These are phyloP conservation scores for Ajuga chamaepitys DNA, from an alignment of 257 asterid species.

Conservation along the genomic window DNA sequence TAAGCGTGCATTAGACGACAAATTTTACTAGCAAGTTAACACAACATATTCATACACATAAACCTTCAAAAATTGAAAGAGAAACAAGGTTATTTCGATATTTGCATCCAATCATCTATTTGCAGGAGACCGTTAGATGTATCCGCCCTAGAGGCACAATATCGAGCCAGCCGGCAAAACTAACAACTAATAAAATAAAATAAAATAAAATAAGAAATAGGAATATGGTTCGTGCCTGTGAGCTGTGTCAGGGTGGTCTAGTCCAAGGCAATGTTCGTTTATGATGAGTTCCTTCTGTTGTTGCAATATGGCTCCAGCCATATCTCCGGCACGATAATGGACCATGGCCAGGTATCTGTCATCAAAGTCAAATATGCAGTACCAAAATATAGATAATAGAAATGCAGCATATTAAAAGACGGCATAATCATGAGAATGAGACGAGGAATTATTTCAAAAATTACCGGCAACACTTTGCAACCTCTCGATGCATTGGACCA, in stretches of 20 bases:
- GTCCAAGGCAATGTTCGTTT: constrained; percentile 95
- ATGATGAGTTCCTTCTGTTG: constrained; percentile 97
- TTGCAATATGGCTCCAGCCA: constrained; percentile 94
- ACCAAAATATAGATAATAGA: too few species aligned
- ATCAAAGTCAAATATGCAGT: too few species aligned
- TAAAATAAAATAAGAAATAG: constrained; percentile 1
- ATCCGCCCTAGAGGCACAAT: too few species aligned
- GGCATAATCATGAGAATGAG: background rate
- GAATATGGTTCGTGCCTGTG: constrained; percentile 53
- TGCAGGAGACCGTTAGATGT: too few species aligned
- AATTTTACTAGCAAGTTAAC: too few species aligned
- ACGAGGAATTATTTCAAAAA: background rate
- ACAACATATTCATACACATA: too few species aligned
- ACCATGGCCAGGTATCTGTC: constrained; percentile 95
- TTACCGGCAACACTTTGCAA: constrained; percentile 98
- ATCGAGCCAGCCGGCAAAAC: too few species aligned
- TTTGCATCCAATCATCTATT: too few species aligned
- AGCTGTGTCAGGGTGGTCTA: constrained; percentile 98
- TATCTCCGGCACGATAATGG: constrained; percentile 96
- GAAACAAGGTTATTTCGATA: too few species aligned
- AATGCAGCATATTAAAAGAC: background rate
- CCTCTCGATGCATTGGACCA: constrained; percentile 99
- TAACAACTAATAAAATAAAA: too few species aligned
- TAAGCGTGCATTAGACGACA: too few species aligned
- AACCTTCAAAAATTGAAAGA: too few species aligned